phyloP scores from a whole-genome alignment of 352 stramenopile genomes.

The Globisporangium cystogenes region DNA sequence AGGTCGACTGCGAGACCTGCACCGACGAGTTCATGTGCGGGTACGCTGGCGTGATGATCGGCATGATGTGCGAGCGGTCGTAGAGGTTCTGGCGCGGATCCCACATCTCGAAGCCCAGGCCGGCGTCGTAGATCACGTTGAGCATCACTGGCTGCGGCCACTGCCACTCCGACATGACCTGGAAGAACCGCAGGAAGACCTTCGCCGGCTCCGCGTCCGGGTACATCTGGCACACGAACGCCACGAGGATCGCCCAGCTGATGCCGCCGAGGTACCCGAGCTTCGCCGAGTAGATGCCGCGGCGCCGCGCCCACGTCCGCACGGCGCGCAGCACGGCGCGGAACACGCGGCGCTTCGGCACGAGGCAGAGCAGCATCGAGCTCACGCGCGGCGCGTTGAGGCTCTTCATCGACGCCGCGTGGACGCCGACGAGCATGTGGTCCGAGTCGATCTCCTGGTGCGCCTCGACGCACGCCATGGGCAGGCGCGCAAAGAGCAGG shows the following conservation, averaged over 20 bases:
- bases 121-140: constrained; percentile 83
- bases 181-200: constrained; percentile 80
- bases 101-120: constrained; percentile 85
- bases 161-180: constrained; percentile 81
- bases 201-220: constrained; percentile 60
- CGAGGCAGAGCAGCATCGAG: constrained; percentile 92
- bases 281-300: constrained; percentile 97
- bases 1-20: constrained; percentile 92
- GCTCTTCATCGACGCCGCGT: constrained; percentile 93
- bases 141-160: constrained; percentile 80
- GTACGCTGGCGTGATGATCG: constrained; percentile 98
- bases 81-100: constrained; percentile 77
- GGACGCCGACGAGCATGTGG: constrained; percentile 89
- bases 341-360: constrained; percentile 87
- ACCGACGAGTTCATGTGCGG: constrained; percentile 98
- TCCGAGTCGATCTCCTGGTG: constrained; percentile 84
- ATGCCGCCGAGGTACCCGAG: constrained; percentile 97
- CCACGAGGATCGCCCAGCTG: constrained; percentile 97
- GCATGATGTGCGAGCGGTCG: constrained; percentile 95
- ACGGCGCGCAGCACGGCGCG: constrained; percentile 76
- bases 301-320: constrained; percentile 68
- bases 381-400: constrained; percentile 93
- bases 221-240: constrained; percentile 92
- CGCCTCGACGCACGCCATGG: constrained; percentile 49
- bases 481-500: constrained; percentile 86